Conservation (phyloP, 1,139 yeast species). For the Saccharomycopsis phalli region DNA sequence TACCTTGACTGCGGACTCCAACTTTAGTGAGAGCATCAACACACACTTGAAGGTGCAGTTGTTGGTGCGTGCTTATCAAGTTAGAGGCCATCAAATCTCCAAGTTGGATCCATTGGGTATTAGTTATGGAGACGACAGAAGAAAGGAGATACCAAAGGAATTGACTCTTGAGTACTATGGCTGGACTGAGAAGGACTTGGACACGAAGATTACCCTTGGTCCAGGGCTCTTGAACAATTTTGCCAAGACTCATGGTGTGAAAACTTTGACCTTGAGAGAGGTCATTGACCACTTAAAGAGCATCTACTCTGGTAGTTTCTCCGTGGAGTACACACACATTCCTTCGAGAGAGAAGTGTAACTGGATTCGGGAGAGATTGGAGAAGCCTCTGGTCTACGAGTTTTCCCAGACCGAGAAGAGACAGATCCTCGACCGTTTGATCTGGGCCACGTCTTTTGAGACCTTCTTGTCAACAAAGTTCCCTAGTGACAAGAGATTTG, state of each 20-base stretch:
- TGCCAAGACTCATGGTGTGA: conserved; percentile 52
- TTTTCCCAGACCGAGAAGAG: conserved; percentile 86
- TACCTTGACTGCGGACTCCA: conserved; percentile 30
- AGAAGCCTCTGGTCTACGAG: conserved; percentile 81
- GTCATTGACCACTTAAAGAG: conserved; percentile 71
- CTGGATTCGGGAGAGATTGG: conserved; percentile 96
- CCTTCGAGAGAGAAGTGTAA: conserved; percentile 95
- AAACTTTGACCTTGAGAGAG: conserved; percentile 64
- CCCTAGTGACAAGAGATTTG: conserved; percentile 98
- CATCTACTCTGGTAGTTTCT: conserved; percentile 82
- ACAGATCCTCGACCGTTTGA: conserved; percentile 90
- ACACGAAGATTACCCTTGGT: conserved; percentile 80
- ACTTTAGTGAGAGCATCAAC: conserved; percentile 53
- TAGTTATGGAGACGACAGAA: conserved; percentile 62
- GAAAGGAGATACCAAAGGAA: conserved; percentile 60
- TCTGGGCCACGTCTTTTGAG: conserved; percentile 96
- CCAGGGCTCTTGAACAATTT: conserved; percentile 97
- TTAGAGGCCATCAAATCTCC: conserved; percentile 95
- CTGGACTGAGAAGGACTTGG: conserved; percentile 77
- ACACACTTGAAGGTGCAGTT: conserved; percentile 93
- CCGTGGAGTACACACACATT: conserved; percentile 93
- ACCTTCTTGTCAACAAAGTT: conserved; percentile 86
- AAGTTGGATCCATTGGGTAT: conserved; percentile 90
- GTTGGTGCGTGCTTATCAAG: conserved; percentile 96
- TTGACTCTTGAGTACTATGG: conserved; percentile 87